Evolutionary conservation across 805 yeast genomes (phyloP).

Genomic region (Barnettozyma sucrosica): DNA sequence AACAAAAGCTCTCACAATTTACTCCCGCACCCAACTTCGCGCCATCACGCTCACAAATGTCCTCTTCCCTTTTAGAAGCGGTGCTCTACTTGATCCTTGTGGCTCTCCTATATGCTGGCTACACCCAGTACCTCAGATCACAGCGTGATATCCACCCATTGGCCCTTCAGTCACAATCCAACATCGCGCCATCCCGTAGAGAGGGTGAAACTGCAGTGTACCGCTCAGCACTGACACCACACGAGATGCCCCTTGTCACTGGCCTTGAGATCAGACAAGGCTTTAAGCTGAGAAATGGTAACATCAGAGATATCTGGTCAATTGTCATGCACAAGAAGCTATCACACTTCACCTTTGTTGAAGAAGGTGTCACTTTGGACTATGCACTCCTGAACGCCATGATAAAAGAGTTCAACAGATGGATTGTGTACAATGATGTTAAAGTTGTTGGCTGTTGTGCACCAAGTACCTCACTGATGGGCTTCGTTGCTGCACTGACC

Average conservation of each 20-base stretch:
- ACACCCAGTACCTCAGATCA: conserved; percentile 23
- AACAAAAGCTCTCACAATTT: no score
- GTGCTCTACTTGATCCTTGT: conserved; percentile 41
- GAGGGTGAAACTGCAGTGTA: conserved; percentile 69
- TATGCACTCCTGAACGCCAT: conserved; percentile 27
- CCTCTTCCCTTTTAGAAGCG: background rate
- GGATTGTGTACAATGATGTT: conserved; percentile 15
- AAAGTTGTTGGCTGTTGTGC: conserved; percentile 27
- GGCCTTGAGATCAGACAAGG: conserved; percentile 63
- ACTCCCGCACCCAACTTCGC: background rate
- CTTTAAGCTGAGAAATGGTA: conserved; percentile 69
- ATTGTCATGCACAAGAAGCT: conserved; percentile 33
- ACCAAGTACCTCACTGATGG: conserved; percentile 27
- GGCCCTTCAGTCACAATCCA: conserved; percentile 59
- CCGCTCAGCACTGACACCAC: conserved; percentile 69
- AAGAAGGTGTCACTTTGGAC: conserved; percentile 17
- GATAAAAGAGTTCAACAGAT: conserved; percentile 23
- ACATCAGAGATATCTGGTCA: conserved; percentile 68
- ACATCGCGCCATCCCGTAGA: conserved; percentile 57
- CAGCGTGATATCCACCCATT: conserved; percentile 52
- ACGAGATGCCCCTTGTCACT: conserved; percentile 59
- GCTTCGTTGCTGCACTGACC: conserved; percentile 36
- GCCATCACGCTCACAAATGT: background rate
- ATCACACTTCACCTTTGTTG: conserved; percentile 22
- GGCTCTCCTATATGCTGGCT: conserved; percentile 21